These are phyloP conservation scores for Talaromyces liani DNA, from an alignment of 495 filamentous ascomycete species.

Conservation along the genomic window DNA sequence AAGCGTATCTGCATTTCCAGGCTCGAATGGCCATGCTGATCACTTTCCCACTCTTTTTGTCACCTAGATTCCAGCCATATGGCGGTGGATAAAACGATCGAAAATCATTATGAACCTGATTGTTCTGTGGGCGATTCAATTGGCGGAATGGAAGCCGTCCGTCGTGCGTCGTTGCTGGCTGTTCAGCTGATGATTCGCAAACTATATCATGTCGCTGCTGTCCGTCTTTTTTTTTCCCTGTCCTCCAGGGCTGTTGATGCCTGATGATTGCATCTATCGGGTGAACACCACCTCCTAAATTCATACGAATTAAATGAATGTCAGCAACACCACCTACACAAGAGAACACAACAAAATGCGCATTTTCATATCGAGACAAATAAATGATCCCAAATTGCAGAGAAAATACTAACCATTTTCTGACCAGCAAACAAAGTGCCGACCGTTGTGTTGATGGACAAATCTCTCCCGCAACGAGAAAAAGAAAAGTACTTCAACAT, in stretches of 20 bases:
- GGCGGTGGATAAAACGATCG: neutral
- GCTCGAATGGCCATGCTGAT: neutral
- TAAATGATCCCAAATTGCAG: neutral
- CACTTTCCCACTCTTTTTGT: neutral
- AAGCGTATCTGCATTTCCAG: neutral
- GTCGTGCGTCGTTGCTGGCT: neutral
- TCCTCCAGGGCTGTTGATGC: neutral
- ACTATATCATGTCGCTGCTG: too few relatives aligned
- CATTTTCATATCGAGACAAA: neutral
- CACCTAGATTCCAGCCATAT: neutral
- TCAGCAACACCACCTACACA: neutral
- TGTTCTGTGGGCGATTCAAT: neutral
- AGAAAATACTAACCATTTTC: neutral
- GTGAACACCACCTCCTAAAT: neutral
- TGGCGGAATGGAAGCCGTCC: neutral
- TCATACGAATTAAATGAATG: neutral
- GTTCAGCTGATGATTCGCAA: too few relatives aligned
- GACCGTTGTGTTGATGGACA: neutral
- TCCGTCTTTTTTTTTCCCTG: too few relatives aligned
- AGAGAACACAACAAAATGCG: neutral
- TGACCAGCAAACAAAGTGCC: neutral
- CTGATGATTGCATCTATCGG: neutral
- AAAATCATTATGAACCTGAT: neutral
- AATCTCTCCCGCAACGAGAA: neutral
- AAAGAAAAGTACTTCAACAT: neutral